These are phyloP conservation scores for Xanthoconium stramineum DNA, from an alignment of 768 basidiomycete genomes.

Conservation along the genomic window DNA sequence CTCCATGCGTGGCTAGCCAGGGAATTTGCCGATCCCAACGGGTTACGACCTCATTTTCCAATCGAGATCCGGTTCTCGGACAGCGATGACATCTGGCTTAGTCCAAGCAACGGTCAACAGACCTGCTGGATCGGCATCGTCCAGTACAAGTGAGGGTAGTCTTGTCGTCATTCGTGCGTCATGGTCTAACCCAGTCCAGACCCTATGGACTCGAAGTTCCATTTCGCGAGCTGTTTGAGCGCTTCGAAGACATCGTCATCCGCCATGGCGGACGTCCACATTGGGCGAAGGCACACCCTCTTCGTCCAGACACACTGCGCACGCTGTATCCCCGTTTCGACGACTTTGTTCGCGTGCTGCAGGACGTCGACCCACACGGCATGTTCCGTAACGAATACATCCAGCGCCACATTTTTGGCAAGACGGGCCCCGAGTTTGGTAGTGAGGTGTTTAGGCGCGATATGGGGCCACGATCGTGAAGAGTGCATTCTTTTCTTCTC, in stretches of 20 bases:
- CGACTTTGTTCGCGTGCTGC: conserved; percentile 66
- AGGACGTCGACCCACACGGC: conserved; percentile 68
- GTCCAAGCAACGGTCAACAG: conserved; percentile 73
- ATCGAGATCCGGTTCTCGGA: conserved; percentile 90
- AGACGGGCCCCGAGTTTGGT: conserved; percentile 37
- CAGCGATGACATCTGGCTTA: conserved; percentile 91
- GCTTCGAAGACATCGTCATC: conserved; percentile 69
- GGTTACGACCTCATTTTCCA: conserved; percentile 86
- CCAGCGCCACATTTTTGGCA: conserved; percentile 80
- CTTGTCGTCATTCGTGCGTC: neutral
- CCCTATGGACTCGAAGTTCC: conserved; percentile 84
- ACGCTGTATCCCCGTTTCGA: conserved; percentile 78
- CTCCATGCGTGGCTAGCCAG: conserved; percentile 67
- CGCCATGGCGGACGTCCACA: conserved; percentile 82
- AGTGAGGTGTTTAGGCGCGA: conserved; percentile 46
- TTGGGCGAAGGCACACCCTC: conserved; percentile 91
- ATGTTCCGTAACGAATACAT: conserved; percentile 89
- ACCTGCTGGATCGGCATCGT: conserved; percentile 97
- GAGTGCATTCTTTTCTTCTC: neutral
- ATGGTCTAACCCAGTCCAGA: conserved; percentile 37
- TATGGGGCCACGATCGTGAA: conserved; percentile 7
- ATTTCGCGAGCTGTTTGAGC: conserved; percentile 72
- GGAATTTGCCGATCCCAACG: conserved; percentile 64
- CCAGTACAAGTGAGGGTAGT: conserved; percentile 80
- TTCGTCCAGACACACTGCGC: conserved; percentile 62